A percentile compares a stretch with the other conserved stretches of the same genome.
Conservation (phyloP, 768 basidiomycete genomes). For the Leccinum variicolor region DNA sequence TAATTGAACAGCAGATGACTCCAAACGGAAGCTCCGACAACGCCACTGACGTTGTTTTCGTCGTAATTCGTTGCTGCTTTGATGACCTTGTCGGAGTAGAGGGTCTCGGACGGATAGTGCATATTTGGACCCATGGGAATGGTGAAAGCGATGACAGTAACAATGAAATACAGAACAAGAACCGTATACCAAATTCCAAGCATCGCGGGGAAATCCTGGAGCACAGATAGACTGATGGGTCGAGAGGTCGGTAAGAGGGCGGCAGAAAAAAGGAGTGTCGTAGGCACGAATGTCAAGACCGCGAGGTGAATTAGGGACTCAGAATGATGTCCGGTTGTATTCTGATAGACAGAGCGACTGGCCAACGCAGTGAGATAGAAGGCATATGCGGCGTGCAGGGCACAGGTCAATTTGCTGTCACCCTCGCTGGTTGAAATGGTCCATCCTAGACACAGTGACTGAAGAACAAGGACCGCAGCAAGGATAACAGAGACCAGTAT, state of each 20-base stretch:
- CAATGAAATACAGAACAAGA: slow-evolving; percentile 47
- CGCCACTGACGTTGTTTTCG: slow-evolving; percentile 72
- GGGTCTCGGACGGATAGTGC: slow-evolving; percentile 66
- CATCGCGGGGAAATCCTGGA: slow-evolving; percentile 19
- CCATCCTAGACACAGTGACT: slow-evolving; percentile 57
- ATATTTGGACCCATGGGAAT: slow-evolving; percentile 74
- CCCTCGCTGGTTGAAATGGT: slow-evolving; percentile 23
- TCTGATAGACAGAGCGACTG: slow-evolving; percentile 45
- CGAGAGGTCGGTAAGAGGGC: slow-evolving; percentile 55
- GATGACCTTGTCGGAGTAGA: slow-evolving; percentile 74
- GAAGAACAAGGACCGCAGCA: slow-evolving; percentile 44
- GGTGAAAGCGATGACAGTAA: slow-evolving; percentile 40
- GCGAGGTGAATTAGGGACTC: slow-evolving; percentile 62
- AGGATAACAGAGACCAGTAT: slow-evolving; percentile 45
- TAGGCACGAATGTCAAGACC: slow-evolving; percentile 47
- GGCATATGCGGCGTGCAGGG: slow-evolving; percentile 50
- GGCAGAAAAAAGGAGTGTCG: slow-evolving; percentile 40
- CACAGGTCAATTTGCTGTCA: slow-evolving; percentile 34
- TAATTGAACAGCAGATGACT: slow-evolving; percentile 73
- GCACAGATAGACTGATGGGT: slow-evolving; percentile 31
- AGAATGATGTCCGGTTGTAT: slow-evolving; percentile 39
- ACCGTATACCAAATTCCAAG: slow-evolving; percentile 50
- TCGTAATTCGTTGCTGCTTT: slow-evolving; percentile 56
- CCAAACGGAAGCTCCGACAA: slow-evolving; percentile 44
- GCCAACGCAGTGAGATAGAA: slow-evolving; percentile 58